Evolutionary conservation across 352 stramenopile species (phyloP), one percentile per base, ranked within the genome.

Genomic region (Achlya hypogyna): DNA sequence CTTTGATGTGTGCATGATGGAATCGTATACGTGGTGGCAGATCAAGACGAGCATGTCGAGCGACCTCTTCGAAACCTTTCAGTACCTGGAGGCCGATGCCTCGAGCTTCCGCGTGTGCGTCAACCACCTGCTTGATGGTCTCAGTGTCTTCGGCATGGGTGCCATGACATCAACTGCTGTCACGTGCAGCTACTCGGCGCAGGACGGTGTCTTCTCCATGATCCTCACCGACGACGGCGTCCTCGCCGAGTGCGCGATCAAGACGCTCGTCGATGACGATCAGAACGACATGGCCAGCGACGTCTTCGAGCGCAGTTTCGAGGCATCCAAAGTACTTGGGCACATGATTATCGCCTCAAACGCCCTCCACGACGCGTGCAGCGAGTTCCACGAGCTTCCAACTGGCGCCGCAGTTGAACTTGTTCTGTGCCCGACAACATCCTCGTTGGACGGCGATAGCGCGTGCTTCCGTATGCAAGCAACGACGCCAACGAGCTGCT

Each of bases 281-380:
- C 73, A 76, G 31, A 81, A 86, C 62, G 86, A 94, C 62, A 69
- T 92, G 16, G 75, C 72, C 0, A 77, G 86, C 34, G 64, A 87
- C 31, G 83, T 89, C 71, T 92, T 94, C 49, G 86, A 94, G 65
- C 84, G 72, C 28, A 75, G 77, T 5, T 94, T 94, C 54, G 86
- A 94, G 65, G 70, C 81, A 28, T 88, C 83, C 6, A 75, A 72
- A 1, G 84, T 94, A 14, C 72, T 92, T 23, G 83, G 81, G 8
- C 79, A 82, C 12, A 90, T 84, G 49, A 94, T 94, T 64, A 91
- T 94, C 45, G 79, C 90, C 72, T 92, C 83, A 5, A 75, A 88
- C 56, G 81, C 84, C 25, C 74, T 94, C 31, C 84, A 86, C 53
- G 86, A 94, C 25, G 86, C 84, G 5, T 92, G 89, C 53, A 76